Evolutionary conservation across 352 stramenopile species (phyloP).

Genomic region (Pythium coloratum): DNA sequence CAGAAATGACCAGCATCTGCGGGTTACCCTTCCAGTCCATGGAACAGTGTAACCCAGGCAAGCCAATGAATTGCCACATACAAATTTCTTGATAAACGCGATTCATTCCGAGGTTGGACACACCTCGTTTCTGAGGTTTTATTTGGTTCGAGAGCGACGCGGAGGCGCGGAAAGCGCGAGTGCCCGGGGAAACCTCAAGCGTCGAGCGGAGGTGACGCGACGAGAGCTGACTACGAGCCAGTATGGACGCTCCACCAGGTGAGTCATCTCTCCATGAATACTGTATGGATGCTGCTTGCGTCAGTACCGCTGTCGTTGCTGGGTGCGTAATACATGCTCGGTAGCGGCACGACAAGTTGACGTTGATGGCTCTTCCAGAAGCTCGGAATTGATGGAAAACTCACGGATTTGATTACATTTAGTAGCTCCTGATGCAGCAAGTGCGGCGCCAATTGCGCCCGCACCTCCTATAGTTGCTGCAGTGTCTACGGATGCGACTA

Average conservation of each 20-base stretch:
- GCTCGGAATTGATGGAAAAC: neutral
- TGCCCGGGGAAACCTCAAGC: constrained; percentile 15
- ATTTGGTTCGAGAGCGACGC: constrained; percentile 14
- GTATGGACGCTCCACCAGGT: constrained; percentile 26
- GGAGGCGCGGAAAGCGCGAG: constrained; percentile 20
- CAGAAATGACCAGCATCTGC: neutral
- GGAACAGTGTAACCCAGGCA: constrained; percentile 11
- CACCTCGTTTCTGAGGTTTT: constrained; percentile 28
- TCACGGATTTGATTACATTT: neutral
- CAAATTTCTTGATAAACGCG: constrained; percentile 37
- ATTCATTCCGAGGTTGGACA: constrained; percentile 27
- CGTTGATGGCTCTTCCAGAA: neutral
- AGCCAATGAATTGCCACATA: constrained; percentile 66
- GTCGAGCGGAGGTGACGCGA: neutral
- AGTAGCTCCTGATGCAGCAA: neutral
- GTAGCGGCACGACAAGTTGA: neutral
- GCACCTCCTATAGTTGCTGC: neutral
- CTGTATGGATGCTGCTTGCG: neutral
- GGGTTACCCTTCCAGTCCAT: neutral
- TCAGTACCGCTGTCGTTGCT: neutral
- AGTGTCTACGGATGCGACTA: neutral
- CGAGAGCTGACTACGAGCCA: constrained; percentile 4
- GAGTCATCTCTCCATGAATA: neutral
- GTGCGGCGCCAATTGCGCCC: neutral
- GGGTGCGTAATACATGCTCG: neutral